Evolutionary conservation across 805 yeast species (phyloP).

Genomic region (Suhomyces emberorum): DNA sequence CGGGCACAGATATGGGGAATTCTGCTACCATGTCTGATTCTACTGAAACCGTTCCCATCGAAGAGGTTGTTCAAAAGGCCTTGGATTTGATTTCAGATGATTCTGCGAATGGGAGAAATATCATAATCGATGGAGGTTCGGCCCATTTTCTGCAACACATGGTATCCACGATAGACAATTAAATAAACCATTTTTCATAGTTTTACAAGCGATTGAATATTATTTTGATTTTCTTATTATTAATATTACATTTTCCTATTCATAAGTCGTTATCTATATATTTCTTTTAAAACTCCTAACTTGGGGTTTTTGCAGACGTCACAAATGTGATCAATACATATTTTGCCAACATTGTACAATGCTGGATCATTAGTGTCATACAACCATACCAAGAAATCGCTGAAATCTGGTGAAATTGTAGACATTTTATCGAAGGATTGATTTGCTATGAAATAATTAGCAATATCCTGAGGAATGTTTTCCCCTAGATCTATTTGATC

Average conservation of each 20-base stretch:
- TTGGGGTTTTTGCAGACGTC: constrained; percentile 3
- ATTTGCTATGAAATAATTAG: constrained; percentile 1
- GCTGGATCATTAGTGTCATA: constrained; percentile 6
- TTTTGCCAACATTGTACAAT: constrained; percentile 10
- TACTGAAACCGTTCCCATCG: constrained; percentile 17
- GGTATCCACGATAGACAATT: no score
- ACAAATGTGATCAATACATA: constrained; percentile 10
- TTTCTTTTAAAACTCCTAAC: background rate
- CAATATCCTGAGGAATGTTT: constrained; percentile 5
- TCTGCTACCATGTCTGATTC: constrained; percentile 20
- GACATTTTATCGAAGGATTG: background rate
- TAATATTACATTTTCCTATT: no score
- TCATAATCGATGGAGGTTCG: constrained; percentile 23
- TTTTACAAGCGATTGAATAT: no score
- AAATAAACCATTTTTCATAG: no score
- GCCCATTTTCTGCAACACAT: no score
- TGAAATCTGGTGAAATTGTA: constrained; percentile 5
- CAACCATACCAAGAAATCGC: constrained; percentile 15
- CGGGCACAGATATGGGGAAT: constrained; percentile 64
- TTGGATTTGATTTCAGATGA: constrained; percentile 21
- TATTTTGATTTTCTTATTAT: no score
- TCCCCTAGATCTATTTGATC: background rate
- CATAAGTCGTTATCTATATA: background rate
- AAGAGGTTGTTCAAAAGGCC: constrained; percentile 25
- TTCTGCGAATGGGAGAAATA: constrained; percentile 28